Evolutionary conservation across 2,329 filamentous ascomycete species (phyloP), one percentile per base, ranked within the genome.

Genomic region (Fusarium buharicum): DNA sequence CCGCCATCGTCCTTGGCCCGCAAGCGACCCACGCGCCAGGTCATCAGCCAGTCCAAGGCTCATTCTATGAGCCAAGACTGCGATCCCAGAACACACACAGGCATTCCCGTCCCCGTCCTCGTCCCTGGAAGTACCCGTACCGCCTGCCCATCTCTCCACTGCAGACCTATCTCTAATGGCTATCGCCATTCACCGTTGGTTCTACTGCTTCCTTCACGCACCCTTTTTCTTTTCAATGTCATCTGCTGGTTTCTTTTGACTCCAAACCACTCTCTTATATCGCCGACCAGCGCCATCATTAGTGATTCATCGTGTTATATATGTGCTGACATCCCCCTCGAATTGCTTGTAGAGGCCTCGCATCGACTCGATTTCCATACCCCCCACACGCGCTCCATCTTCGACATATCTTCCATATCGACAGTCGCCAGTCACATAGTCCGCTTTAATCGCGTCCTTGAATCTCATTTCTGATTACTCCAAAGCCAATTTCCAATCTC

Each of bases 1-100:
- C 66, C 68, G 59, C 68, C 62, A 69, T 70, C 62, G 66, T 65
- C 56, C 53, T 66, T 67, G 57, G 55, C 55, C 63, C 64, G 50
- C 62, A 55, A 38, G 54, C 44, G 62, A 57, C 66, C 59, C 59
- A 64, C 62, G 52, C 62, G 50, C 57, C 57, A 64, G 56, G 48
- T 59, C 56, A 62, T 54, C 48, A 64, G 62, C 62, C 62, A 64
- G 62, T 65, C 57, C 48, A 28, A 44, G 62, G 34, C 51, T 27
- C 50, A 52, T 49, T 39, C 37, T 38, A 30, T 40, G 40, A 64
- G 57, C 62, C 62, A 64, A 64, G 61, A 65, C 65, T 64, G 51
- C 18, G 50, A 62, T 65, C 61, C 62, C 36, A 65, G 61, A 58
- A 44, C 56, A 50, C 40, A 56, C 39, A 49, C 61, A 65, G 56